Evolutionary conservation across 495 filamentous ascomycete genomes (phyloP).

Genomic region (Astrothelium macrocarpum): DNA sequence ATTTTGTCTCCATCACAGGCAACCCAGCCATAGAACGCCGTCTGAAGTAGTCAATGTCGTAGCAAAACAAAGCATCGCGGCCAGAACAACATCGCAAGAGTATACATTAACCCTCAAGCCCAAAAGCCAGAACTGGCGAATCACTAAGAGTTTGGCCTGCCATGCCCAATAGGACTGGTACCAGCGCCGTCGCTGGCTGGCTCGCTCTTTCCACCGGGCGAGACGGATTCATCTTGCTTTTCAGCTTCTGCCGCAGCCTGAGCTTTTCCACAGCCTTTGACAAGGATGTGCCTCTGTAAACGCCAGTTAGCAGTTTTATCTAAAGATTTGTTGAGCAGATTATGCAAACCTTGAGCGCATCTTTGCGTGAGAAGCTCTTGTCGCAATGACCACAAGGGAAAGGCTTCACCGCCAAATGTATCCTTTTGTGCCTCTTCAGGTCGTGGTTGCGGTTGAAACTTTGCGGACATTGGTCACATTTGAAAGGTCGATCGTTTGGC

Average conservation of each 20-base stretch:
- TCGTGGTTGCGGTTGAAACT: constrained; percentile 97
- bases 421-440: constrained; percentile 88
- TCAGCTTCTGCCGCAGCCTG: constrained; percentile 22
- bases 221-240: constrained; percentile 29
- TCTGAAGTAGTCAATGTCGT: not conserved
- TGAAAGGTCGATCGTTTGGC: constrained; percentile 78
- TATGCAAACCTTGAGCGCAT: constrained; percentile 79
- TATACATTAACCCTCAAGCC: too few relatives aligned
- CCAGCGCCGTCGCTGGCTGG: constrained; percentile 15
- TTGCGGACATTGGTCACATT: constrained; percentile 84
- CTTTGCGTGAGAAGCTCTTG: constrained; percentile 94
- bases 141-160: constrained; percentile 15
- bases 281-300: constrained; percentile 74
- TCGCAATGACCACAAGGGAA: constrained; percentile 88
- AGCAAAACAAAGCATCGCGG: not conserved
- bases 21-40: not conserved
- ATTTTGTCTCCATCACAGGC: not conserved
- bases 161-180: constrained; percentile 20
- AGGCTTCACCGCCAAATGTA: constrained; percentile 91
- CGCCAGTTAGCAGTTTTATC: constrained; percentile 24
- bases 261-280: constrained; percentile 80
- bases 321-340: constrained; percentile 11
- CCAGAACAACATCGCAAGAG: not conserved
- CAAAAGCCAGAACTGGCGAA: too few relatives aligned
- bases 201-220: constrained; percentile 25